These are phyloP conservation scores for Diddensiella santjacobensis DNA, from an alignment of 805 yeast species.

Conservation along the genomic window DNA sequence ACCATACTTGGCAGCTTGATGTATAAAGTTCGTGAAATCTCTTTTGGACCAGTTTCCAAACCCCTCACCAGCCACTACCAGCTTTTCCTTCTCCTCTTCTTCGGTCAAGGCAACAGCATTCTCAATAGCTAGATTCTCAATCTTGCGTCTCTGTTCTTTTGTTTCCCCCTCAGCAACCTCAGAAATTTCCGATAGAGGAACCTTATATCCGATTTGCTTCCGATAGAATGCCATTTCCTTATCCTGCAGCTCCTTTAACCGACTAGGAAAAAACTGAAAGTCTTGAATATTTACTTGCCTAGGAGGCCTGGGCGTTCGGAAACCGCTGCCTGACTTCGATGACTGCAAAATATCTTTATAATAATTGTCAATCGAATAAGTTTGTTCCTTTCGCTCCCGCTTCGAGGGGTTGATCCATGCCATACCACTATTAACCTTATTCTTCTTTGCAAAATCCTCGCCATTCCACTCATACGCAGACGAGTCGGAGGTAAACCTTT, in stretches of 20 bases:
- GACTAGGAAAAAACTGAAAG: conserved; percentile 80
- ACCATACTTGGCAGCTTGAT: conserved; percentile 71
- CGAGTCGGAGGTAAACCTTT: conserved; percentile 79
- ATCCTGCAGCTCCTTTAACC: conserved; percentile 69
- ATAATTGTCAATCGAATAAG: conserved; percentile 82
- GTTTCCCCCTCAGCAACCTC: conserved; percentile 44
- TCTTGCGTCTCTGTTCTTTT: conserved; percentile 41
- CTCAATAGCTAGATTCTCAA: conserved; percentile 63
- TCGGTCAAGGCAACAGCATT: conserved; percentile 77
- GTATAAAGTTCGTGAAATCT: conserved; percentile 81
- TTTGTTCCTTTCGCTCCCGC: conserved; percentile 45
- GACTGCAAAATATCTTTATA: conserved; percentile 74
- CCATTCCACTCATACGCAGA: conserved; percentile 97
- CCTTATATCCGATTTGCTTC: conserved; percentile 59
- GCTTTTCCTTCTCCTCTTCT: conserved; percentile 62
- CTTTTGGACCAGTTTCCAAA: conserved; percentile 78
- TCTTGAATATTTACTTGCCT: conserved; percentile 76
- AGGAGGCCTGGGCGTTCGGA: conserved; percentile 73
- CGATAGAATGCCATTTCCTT: conserved; percentile 75
- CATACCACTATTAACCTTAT: conserved; percentile 32
- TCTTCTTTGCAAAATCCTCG: conserved; percentile 60
- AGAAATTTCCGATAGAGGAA: conserved; percentile 49
- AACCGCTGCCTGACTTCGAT: conserved; percentile 44
- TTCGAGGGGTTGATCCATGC: conserved; percentile 83
- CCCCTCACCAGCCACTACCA: conserved; percentile 61